Conservation (phyloP, 768 basidiomycete species). For the Suillus weaverae region DNA sequence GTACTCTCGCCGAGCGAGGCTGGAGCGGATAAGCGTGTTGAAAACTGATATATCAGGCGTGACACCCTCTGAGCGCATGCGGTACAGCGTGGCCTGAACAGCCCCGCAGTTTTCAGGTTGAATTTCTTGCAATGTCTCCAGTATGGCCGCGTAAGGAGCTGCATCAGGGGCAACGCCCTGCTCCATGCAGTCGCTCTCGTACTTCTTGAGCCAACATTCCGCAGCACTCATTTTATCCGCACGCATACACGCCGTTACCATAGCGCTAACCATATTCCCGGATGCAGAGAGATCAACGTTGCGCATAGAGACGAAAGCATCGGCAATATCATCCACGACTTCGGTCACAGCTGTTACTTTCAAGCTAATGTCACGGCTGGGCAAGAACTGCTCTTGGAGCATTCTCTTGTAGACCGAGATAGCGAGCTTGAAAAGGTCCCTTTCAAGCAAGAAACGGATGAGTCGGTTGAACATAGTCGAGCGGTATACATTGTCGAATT, state of each 20-base stretch:
- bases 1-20: slow-evolving; percentile 33
- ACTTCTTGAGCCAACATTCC: slow-evolving; percentile 27
- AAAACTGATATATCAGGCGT: slow-evolving; percentile 42
- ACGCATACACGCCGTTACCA: slow-evolving; percentile 39
- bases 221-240: slow-evolving; percentile 33
- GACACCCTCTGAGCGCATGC: slow-evolving; percentile 40
- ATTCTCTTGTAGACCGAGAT: slow-evolving; percentile 43
- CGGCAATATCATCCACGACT: slow-evolving; percentile 24
- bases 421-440: slow-evolving; percentile 39
- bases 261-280: slow-evolving; percentile 34
- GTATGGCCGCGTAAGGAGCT: slow-evolving; percentile 40
- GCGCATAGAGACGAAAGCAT: slow-evolving; percentile 20
- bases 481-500: slow-evolving; percentile 31
- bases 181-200: slow-evolving; percentile 23
- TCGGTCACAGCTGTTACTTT: slow-evolving; percentile 16
- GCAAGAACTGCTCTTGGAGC: slow-evolving; percentile 38
- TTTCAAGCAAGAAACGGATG: slow-evolving; percentile 42
- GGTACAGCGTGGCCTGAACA: slow-evolving; percentile 37
- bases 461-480: slow-evolving; percentile 37
- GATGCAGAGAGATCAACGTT: slow-evolving; percentile 27
- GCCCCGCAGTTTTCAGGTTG: slow-evolving; percentile 30
- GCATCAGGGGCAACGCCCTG: slow-evolving; percentile 16
- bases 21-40: slow-evolving; percentile 47
- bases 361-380: slow-evolving; percentile 38
- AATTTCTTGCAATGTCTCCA: slow-evolving; percentile 37